These are phyloP conservation scores for Ustilago cynodontis DNA, from an alignment of 1,284 basidiomycete genomes.

Conservation along the genomic window DNA sequence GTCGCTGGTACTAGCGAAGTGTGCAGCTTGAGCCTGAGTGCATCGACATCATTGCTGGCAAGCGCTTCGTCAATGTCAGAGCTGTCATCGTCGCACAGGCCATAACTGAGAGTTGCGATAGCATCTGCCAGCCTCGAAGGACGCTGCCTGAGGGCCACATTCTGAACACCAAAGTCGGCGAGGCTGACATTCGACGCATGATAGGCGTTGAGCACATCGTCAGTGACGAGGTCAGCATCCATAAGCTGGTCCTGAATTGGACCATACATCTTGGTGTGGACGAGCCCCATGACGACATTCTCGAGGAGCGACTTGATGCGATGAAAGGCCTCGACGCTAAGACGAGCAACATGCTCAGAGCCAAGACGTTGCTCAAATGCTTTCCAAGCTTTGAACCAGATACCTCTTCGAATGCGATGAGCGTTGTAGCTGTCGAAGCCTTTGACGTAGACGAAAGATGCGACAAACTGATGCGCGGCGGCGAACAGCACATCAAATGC, in stretches of 20 bases:
- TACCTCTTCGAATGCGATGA: slow-evolving; percentile 48
- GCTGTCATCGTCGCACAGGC: slow-evolving; percentile 25
- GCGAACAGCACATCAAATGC: slow-evolving; percentile 24
- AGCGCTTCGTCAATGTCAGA: slow-evolving; percentile 35
- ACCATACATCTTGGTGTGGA: slow-evolving; percentile 45
- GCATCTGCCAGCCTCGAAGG: slow-evolving; percentile 23
- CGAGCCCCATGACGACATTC: slow-evolving; percentile 50
- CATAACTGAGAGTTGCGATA: slow-evolving; percentile 16
- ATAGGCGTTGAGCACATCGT: slow-evolving; percentile 33
- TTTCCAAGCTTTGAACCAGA: slow-evolving; percentile 49
- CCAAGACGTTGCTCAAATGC: slow-evolving; percentile 41
- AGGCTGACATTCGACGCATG: slow-evolving; percentile 26
- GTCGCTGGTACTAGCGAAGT: background rate
- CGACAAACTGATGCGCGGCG: slow-evolving; percentile 41
- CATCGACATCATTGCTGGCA: slow-evolving; percentile 5
- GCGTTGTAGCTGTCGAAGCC: slow-evolving; percentile 54
- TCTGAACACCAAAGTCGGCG: slow-evolving; percentile 32
- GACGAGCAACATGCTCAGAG: slow-evolving; percentile 25
- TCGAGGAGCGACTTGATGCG: slow-evolving; percentile 45
- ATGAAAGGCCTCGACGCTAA: slow-evolving; percentile 34
- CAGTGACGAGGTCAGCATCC: slow-evolving; percentile 34
- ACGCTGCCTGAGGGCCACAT: slow-evolving; percentile 23
- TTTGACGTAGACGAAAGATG: slow-evolving; percentile 50
- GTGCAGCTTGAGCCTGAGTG: slow-evolving; percentile 7
- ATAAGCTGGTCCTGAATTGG: slow-evolving; percentile 35